These are phyloP conservation scores for Xylariomycetidae sp. DNA, from an alignment of 2,329 filamentous ascomycete genomes.

Conservation along the genomic window DNA sequence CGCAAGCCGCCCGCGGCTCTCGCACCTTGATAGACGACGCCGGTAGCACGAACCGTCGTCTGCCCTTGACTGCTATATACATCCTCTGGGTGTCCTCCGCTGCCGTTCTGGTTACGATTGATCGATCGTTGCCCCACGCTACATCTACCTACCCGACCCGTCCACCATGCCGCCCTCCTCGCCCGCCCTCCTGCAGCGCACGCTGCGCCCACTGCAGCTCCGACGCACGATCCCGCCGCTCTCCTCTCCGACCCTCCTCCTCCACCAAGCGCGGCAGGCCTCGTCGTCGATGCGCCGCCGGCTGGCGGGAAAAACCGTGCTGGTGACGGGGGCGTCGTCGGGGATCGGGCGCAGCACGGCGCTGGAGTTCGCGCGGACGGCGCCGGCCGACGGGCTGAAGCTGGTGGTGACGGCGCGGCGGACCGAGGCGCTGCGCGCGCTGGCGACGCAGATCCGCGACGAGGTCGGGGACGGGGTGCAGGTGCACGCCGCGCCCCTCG, in stretches of 20 bases:
- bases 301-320: constrained; percentile 85
- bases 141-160: not conserved
- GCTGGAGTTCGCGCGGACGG: constrained; percentile 87
- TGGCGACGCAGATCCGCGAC: constrained; percentile 58
- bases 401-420: constrained; percentile 86
- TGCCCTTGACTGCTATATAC: too few species aligned
- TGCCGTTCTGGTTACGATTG: too few species aligned
- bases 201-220: constrained; percentile 4
- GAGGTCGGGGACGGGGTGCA: constrained; percentile 41
- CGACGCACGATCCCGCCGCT: too few species aligned
- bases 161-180: constrained; percentile 9
- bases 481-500: constrained; percentile 75
- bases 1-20: too few species aligned
- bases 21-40: too few species aligned
- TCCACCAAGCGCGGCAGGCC: constrained; percentile 31
- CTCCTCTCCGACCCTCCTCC: not conserved
- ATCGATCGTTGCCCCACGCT: too few species aligned
- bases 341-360: constrained; percentile 82
- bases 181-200: constrained; percentile 2
- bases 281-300: constrained; percentile 65
- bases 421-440: constrained; percentile 66
- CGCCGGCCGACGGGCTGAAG: constrained; percentile 68
- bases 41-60: too few species aligned
- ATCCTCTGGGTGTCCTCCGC: too few species aligned
- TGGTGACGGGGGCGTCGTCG: constrained; percentile 88